Percentiles rank a stretch among this genome's conserved stretches.
These are phyloP conservation scores for Chenopodium album DNA, from an alignment of 148 eudicot species.

Conservation along the genomic window DNA sequence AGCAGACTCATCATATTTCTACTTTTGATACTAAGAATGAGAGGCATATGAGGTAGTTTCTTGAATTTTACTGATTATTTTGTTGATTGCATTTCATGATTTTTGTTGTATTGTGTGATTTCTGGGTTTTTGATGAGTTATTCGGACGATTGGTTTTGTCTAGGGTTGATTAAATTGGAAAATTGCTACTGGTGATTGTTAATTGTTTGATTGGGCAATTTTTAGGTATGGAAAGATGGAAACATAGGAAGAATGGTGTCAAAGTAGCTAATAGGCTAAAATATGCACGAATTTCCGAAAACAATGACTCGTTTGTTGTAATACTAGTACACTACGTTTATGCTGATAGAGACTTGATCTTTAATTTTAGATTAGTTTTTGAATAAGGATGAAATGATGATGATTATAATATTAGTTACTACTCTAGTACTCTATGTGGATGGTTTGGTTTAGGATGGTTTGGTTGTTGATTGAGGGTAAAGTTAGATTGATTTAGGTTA, in stretches of 20 bases:
- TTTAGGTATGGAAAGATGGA: background rate
- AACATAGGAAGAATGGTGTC: background rate
- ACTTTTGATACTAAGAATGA: slow-evolving; percentile 94
- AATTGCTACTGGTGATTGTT: background rate
- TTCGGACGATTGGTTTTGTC: background rate
- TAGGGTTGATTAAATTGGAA: background rate
- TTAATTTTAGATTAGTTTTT: background rate
- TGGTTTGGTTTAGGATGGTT: background rate
- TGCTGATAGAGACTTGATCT: background rate
- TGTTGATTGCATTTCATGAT: background rate
- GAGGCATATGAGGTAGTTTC: slow-evolving; percentile 71
- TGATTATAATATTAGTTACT: background rate
- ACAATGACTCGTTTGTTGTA: background rate
- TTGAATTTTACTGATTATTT: background rate
- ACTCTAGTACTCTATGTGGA: background rate
- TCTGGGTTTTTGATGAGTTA: background rate
- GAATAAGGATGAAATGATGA: background rate
- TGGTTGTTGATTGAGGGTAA: background rate
- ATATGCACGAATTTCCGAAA: background rate
- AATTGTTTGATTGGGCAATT: background rate
- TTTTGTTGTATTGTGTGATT: background rate
- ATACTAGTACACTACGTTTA: background rate
- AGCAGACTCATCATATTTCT: slow-evolving; percentile 81
- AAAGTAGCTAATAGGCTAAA: background rate
- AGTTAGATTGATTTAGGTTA: background rate